Base-by-base conservation (phyloP, 768 basidiomycete genomes). In the Pulveroboletus sp. region DNA sequence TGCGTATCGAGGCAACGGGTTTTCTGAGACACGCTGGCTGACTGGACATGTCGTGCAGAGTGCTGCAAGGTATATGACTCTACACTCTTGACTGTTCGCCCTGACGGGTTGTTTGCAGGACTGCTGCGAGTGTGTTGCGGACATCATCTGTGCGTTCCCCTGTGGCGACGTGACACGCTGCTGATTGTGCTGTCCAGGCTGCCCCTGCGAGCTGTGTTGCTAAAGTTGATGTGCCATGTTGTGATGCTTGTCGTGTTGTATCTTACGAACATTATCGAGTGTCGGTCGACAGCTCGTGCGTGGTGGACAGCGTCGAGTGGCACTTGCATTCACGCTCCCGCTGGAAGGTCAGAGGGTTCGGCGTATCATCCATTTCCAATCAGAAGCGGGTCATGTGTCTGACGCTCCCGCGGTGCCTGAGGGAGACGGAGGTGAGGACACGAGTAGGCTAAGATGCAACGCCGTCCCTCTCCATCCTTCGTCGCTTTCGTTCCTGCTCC, bases 401-500 rank as follows among this genome's bases (percentile, higher is more conserved):
- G n/a, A n/a, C n/a, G n/a, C n/a, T n/a, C n/a, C n/a, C n/a, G n/a
- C n/a, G n/a, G n/a, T n/a, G n/a, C n/a, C n/a, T n/a, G n/a, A n/a
- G n/a, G n/a, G n/a, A n/a, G n/a, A n/a, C n/a, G n/a, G n/a, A 41
- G 24, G 43, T 2, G 21, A 45, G 39, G 18, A 33, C 47, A 43
- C 46, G 46, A 31, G 13, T 13, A 43, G 26, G 32, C 56, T 59
- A 64, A 21, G 45, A 37, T 48, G 31, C 50, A 51, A 49, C 46
- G 26, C 49, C 58, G 36, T 75, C 76, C 37, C 76, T 62, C 56
- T 87, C 88, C 82, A 88, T 84, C 56, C 81, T 73, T 56, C 91
- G 75, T 65, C 84, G 77, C 69, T 95, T 94, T 63, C 92, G 77
- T 67, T 92, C 91, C 70, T 89, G 88, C 27, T 96, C 93, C 73